Conservation (phyloP, 306 rosid genomes). For the Bauhinia variegata region DNA sequence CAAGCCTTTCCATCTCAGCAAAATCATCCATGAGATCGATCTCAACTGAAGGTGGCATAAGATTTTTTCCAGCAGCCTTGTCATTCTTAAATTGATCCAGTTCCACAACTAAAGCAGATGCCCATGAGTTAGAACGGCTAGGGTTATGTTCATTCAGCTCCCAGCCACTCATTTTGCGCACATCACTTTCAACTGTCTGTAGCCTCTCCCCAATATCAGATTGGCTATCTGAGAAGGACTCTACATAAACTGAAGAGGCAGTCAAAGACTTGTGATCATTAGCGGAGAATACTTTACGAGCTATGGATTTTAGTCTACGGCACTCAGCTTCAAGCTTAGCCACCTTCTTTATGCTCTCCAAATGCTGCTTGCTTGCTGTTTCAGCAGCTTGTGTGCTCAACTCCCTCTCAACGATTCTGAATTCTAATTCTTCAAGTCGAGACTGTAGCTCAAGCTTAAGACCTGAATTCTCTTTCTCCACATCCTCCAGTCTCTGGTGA, state of each 20-base stretch:
- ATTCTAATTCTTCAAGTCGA: conserved; percentile 60
- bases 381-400: conserved; percentile 79
- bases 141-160: conserved; percentile 49
- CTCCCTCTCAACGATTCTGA: conserved; percentile 65
- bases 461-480: conserved; percentile 56
- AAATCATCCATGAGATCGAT: conserved; percentile 91
- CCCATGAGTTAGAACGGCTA: conserved; percentile 44
- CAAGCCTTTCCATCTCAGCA: conserved; percentile 88
- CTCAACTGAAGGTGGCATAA: conserved; percentile 52
- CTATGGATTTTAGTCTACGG: conserved; percentile 57
- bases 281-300: conserved; percentile 48
- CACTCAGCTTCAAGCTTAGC: conserved; percentile 83
- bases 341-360: conserved; percentile 67
- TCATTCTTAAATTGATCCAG: conserved; percentile 45
- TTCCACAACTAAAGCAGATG: conserved; percentile 46
- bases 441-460: conserved; percentile 65
- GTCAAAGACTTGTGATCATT: conserved; percentile 48
- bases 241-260: conserved; percentile 52
- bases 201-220: conserved; percentile 67
- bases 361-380: conserved; percentile 73
- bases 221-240: conserved; percentile 63
- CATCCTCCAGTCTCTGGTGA: conserved; percentile 49
- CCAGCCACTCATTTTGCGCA: conserved; percentile 38
- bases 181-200: conserved; percentile 43
- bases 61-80: conserved; percentile 38